Conservation (phyloP, 2,329 filamentous ascomycete genomes). For the Massarina eburnea region DNA sequence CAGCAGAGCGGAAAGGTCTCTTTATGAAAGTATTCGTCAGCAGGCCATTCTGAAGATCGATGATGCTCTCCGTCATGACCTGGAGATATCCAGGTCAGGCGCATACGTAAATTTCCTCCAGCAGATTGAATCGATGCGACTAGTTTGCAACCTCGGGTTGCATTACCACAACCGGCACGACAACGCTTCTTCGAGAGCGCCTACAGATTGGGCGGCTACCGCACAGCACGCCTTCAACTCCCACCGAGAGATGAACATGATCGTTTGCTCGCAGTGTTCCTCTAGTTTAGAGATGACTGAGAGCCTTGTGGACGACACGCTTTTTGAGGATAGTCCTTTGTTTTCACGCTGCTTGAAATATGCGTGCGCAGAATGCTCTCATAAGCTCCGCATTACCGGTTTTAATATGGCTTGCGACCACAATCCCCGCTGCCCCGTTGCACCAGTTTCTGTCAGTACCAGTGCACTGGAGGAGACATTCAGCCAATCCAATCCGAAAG, state of each 20-base stretch:
- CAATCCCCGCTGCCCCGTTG: slow-evolving; percentile 13
- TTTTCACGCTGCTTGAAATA: slow-evolving; percentile 18
- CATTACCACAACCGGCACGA: slow-evolving; percentile 34
- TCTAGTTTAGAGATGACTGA: slow-evolving; percentile 7
- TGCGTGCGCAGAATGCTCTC: slow-evolving; percentile 15
- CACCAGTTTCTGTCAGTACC: slow-evolving; percentile 10
- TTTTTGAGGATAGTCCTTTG: slow-evolving; percentile 3
- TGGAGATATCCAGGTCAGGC: slow-evolving; percentile 8
- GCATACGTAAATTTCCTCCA: slow-evolving; percentile 49
- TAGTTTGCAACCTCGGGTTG: slow-evolving; percentile 52
- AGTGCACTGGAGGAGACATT: slow-evolving; percentile 10
- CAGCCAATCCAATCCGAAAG: neutral
- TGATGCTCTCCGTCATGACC: slow-evolving; percentile 30
- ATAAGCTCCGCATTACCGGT: slow-evolving; percentile 3
- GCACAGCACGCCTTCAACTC: slow-evolving; percentile 17
- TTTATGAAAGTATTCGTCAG: slow-evolving; percentile 37
- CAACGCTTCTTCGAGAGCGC: neutral
- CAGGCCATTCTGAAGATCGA: slow-evolving; percentile 20
- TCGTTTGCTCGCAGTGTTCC: slow-evolving; percentile 16
- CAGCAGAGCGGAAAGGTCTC: slow-evolving; percentile 32
- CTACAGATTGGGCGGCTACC: slow-evolving; percentile 6
- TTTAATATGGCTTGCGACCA: slow-evolving; percentile 14
- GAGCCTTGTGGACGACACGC: slow-evolving; percentile 2
- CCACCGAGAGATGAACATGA: slow-evolving; percentile 12
- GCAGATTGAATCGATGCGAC: slow-evolving; percentile 49